Conservation (phyloP, 108 stramenopile genomes). For the Chaetoceros tenuissimus region DNA sequence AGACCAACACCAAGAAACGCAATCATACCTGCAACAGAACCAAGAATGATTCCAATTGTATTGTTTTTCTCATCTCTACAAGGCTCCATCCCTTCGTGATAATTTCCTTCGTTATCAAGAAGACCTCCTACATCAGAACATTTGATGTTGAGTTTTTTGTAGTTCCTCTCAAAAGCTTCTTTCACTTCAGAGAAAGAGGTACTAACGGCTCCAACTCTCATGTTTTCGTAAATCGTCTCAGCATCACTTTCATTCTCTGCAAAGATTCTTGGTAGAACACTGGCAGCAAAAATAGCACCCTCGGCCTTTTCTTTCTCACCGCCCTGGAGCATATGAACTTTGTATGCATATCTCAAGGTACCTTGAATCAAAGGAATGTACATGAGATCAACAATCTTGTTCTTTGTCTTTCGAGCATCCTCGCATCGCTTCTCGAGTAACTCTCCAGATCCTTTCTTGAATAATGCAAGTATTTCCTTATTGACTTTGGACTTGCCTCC, state of each 20-base stretch:
- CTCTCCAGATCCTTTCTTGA: slow-evolving; percentile 32
- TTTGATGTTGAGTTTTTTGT: slow-evolving; percentile 39
- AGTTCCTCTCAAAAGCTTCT: slow-evolving; percentile 52
- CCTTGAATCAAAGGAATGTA: slow-evolving; percentile 65
- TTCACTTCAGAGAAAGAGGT: slow-evolving; percentile 41
- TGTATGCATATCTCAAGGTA: slow-evolving; percentile 43
- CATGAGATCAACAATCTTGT: slow-evolving; percentile 45
- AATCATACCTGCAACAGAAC: neutral
- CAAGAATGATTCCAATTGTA: neutral
- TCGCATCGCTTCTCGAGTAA: slow-evolving; percentile 34
- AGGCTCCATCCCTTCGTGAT: neutral
- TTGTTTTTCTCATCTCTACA: neutral
- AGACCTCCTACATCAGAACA: slow-evolving; percentile 58
- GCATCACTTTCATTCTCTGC: slow-evolving; percentile 33
- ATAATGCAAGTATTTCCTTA: slow-evolving; percentile 32
- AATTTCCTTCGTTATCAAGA: neutral
- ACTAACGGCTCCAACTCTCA: slow-evolving; percentile 22
- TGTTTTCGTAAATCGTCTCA: slow-evolving; percentile 37
- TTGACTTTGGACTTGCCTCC: slow-evolving; percentile 31
- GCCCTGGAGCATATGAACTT: slow-evolving; percentile 18
- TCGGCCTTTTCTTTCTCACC: slow-evolving; percentile 49
- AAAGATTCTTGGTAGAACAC: slow-evolving; percentile 50
- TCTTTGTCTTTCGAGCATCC: slow-evolving; percentile 31
- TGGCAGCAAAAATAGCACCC: slow-evolving; percentile 56
- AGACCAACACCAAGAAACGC: too few species aligned